Evolutionary conservation across 768 basidiomycete species (phyloP), one percentile per base, ranked within the genome.

Genomic region (Suillus placidus): DNA sequence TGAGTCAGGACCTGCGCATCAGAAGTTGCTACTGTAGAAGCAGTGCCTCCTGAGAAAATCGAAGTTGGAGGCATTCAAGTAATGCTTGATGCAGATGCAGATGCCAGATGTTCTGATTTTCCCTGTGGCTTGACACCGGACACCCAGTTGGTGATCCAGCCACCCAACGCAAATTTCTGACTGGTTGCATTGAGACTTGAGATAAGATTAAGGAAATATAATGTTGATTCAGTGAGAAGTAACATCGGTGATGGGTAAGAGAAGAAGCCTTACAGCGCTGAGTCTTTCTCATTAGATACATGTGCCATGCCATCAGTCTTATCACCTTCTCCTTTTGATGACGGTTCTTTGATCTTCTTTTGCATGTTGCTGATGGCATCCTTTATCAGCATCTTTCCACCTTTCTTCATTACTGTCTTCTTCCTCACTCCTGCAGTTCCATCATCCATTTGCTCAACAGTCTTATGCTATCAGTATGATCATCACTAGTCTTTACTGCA

Each of bases 161-260:
- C 49, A 26, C 49, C 49, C 14, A 51, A 16, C 6, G 13, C 13
- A 1, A 51, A 6, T 51, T 51, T 51, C 20, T n/a, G 13, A 2
- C 23, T 64, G 5, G 23, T 14, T 6, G 13, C 6, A 7, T 45
- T 64, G 43, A 30, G 10, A 34, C 42, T 56, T 23, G 43, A 43
- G 5, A 58, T 49, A n/a, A 65, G 37, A 26, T 65, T 65, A 6
- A 65, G 64, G 6, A 60, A 64, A 40, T 23, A 65, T 0, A 65
- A 8, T 38, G 64, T 65, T 2, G 45, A 65, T 37, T 61, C 58
- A 23, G 45, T 65, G 57, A 65, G 57, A 20, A 52, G 12, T 4
- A 65, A 51, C 58, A 65, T 65, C 42, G 12, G 47, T 5, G 12
- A 12, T 52, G 26, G 26, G 64, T 37, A 32, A 23, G 16, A 30